These are phyloP conservation scores for Cetraspora pellucida DNA, from an alignment of 192 early-diverging fungal species.

Conservation along the genomic window DNA sequence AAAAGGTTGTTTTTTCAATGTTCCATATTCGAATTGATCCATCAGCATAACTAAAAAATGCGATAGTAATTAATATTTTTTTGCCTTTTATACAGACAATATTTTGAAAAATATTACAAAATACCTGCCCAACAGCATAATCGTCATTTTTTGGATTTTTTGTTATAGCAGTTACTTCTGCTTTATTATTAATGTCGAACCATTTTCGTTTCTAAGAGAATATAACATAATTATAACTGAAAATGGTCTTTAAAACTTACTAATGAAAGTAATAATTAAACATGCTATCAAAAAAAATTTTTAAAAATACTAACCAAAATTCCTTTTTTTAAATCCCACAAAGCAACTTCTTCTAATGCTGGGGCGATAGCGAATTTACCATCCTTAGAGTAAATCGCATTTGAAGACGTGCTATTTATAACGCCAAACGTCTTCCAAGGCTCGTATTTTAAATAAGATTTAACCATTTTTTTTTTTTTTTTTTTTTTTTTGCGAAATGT, in stretches of 20 bases:
- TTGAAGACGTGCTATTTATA: slow-evolving; percentile 68
- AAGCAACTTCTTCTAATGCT: slow-evolving; percentile 76
- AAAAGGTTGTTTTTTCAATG: slow-evolving; percentile 51
- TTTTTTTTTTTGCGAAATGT: too few species aligned
- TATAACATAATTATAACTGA: not conserved
- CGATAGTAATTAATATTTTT: not conserved
- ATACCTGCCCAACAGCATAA: slow-evolving; percentile 83
- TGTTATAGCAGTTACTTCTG: slow-evolving; percentile 84
- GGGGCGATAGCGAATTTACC: slow-evolving; percentile 79
- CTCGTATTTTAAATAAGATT: slow-evolving; percentile 85
- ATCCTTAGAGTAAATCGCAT: slow-evolving; percentile 68
- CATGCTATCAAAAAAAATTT: too few species aligned
- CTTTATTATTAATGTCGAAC: slow-evolving; percentile 78
- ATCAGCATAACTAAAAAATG: slow-evolving; percentile 69
- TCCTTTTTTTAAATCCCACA: slow-evolving; percentile 90
- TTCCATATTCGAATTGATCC: slow-evolving; percentile 93
- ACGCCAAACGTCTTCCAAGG: slow-evolving; percentile 81
- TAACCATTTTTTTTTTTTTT: slow-evolving; percentile 61
- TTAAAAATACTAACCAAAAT: slow-evolving; percentile 48
- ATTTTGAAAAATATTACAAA: not conserved
- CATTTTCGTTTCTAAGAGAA: slow-evolving; percentile 62
- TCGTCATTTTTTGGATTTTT: slow-evolving; percentile 66
- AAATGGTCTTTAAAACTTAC: too few species aligned
- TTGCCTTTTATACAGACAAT: not conserved
- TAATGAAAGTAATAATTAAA: not conserved